Percentiles rank a stretch among this genome's conserved stretches.
Evolutionary conservation across 2,329 filamentous ascomycete genomes (phyloP).

Genomic region (Sarocladiaceae sp.): DNA sequence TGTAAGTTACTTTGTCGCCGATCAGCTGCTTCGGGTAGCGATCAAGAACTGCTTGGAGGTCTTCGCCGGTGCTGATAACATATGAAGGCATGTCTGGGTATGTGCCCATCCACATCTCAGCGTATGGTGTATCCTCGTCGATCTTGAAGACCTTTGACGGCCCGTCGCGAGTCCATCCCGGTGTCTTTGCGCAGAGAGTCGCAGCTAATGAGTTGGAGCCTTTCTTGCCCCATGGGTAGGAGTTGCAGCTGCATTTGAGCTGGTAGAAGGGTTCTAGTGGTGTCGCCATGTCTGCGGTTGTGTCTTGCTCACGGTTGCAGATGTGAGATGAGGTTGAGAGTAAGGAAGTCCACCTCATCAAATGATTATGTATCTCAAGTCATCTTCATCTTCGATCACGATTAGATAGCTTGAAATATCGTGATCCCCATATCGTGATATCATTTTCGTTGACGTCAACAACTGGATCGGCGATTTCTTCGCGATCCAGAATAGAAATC

Average conservation of each 20-base stretch:
- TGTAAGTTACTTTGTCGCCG: conserved; percentile 55
- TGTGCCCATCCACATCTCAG: conserved; percentile 72
- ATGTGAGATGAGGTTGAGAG: neutral
- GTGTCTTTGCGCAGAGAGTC: conserved; percentile 60
- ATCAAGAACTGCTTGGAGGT: conserved; percentile 61
- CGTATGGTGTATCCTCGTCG: conserved; percentile 59
- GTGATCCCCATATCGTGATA: neutral
- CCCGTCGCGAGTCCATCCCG: conserved; percentile 32
- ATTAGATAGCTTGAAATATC: too few species aligned
- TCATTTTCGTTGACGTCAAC: conserved; percentile 4
- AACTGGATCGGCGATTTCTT: neutral
- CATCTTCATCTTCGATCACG: too few species aligned
- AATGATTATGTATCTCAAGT: neutral
- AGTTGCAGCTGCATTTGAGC: conserved; percentile 44
- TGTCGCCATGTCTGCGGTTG: conserved; percentile 13
- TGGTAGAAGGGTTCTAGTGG: conserved; percentile 34
- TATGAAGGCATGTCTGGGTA: conserved; percentile 68
- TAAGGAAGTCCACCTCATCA: neutral
- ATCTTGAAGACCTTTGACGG: conserved; percentile 51
- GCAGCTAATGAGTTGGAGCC: conserved; percentile 64
- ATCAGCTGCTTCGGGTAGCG: conserved; percentile 58
- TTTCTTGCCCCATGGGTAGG: conserved; percentile 69
- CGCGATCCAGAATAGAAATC: neutral
- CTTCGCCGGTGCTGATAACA: conserved; percentile 56
- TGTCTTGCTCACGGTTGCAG: neutral